phyloP scores from a whole-genome alignment of 768 basidiomycete genomes.

The Suillus subluteus region DNA sequence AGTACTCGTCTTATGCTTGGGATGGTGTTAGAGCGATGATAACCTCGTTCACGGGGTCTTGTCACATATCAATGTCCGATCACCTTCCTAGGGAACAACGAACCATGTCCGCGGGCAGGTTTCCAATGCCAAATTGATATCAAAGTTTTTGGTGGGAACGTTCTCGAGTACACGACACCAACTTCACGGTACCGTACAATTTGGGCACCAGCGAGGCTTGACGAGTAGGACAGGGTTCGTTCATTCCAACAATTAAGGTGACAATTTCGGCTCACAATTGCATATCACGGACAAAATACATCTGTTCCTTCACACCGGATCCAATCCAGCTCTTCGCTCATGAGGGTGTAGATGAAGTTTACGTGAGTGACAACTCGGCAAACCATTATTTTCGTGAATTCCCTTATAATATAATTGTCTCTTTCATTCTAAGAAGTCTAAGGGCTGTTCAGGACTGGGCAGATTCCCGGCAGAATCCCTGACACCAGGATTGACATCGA shows the following conservation, averaged over 20 bases:
- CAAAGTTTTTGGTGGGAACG: not conserved
- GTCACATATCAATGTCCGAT: not conserved
- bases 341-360: not conserved
- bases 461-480: conserved; percentile 1
- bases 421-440: not conserved
- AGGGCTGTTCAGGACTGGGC: not conserved
- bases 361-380: not conserved
- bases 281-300: not conserved
- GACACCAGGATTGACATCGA: not conserved
- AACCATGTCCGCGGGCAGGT: not conserved
- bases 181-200: not conserved
- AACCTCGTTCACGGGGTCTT: not conserved
- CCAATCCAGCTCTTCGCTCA: not conserved
- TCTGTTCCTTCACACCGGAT: not conserved
- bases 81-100: not conserved
- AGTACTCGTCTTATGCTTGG: not conserved
- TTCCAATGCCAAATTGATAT: not conserved
- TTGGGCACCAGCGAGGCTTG: not conserved
- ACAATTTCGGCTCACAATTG: not conserved
- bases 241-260: not conserved
- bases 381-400: not conserved
- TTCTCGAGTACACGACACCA: not conserved
- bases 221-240: not conserved
- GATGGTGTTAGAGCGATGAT: not conserved
- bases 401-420: not conserved